Conservation (phyloP, 164 flowering plant genomes). For the Buxus sempervirens region DNA sequence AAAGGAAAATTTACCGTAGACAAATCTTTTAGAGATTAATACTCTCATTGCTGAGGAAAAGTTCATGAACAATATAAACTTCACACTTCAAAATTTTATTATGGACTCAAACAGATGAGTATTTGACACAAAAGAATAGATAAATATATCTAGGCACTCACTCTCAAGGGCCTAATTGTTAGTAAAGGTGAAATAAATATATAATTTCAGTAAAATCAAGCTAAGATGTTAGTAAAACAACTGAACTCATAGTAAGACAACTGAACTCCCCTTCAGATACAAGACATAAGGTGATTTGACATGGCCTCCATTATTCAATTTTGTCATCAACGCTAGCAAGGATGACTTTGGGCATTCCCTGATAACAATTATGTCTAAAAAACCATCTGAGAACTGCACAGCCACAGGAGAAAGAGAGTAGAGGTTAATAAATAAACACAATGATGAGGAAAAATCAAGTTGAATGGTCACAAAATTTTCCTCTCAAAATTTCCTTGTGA, state of each 20-base stretch:
- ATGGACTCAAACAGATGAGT: too few relatives aligned
- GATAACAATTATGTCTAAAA: constrained; percentile 67
- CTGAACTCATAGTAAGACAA: too few relatives aligned
- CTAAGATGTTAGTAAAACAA: not conserved
- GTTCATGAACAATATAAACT: too few relatives aligned
- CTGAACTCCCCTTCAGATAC: constrained; percentile 67
- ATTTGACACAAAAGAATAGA: not conserved
- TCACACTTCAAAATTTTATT: too few relatives aligned
- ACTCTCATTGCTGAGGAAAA: too few relatives aligned
- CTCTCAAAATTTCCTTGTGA: too few relatives aligned
- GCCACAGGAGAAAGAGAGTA: not conserved
- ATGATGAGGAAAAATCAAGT: not conserved
- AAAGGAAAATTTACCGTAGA: not conserved
- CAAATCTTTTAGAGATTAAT: too few relatives aligned
- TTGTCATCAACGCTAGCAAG: constrained; percentile 50
- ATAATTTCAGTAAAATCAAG: not conserved
- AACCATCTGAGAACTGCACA: constrained; percentile 93
- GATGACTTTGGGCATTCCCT: constrained; percentile 60
- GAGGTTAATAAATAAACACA: not conserved
- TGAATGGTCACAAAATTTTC: not conserved
- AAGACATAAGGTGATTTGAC: constrained; percentile 68
- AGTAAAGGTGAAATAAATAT: not conserved
- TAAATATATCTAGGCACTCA: too few relatives aligned
- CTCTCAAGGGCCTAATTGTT: too few relatives aligned
- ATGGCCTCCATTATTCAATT: constrained; percentile 62